phyloP scores from a whole-genome alignment of 164 flowering plant genomes.

The Paratinospora sagittata region DNA sequence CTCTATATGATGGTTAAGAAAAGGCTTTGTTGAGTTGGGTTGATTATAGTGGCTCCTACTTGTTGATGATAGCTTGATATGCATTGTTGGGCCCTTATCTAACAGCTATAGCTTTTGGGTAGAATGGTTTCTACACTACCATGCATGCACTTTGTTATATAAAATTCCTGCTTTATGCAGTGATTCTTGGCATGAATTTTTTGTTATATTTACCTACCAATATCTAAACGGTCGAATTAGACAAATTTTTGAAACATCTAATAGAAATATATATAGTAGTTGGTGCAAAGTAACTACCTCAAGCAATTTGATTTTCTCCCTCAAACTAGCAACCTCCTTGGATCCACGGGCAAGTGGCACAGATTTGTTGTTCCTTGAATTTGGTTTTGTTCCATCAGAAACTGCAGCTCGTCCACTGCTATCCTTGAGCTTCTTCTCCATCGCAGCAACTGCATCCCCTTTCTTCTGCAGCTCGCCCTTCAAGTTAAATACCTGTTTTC shows the following conservation, averaged over 20 bases:
- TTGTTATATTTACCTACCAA: background rate
- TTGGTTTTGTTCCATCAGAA: conserved; percentile 32
- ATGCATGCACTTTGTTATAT: too few species aligned
- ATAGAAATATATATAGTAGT: background rate
- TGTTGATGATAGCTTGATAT: too few species aligned
- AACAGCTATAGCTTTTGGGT: too few species aligned
- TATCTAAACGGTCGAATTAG: background rate
- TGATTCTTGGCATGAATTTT: too few species aligned
- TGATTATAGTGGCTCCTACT: too few species aligned
- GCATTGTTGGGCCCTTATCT: too few species aligned
- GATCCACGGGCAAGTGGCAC: conserved; percentile 27
- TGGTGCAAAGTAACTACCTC: conserved; percentile 41
- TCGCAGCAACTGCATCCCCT: conserved; percentile 38
- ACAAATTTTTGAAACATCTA: background rate
- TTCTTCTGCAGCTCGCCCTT: conserved; percentile 54
- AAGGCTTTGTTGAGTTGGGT: too few species aligned
- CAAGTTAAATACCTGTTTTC: conserved; percentile 44
- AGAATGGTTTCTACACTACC: too few species aligned
- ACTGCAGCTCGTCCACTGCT: conserved; percentile 20
- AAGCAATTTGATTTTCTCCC: conserved; percentile 61
- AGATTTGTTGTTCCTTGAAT: conserved; percentile 33
- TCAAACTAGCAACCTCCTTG: conserved; percentile 48
- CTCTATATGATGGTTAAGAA: too few species aligned
- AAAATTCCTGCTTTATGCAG: too few species aligned
- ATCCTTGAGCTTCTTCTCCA: conserved; percentile 65